Conservation (phyloP, 768 basidiomycete genomes). For the Leccinum arenicola region DNA sequence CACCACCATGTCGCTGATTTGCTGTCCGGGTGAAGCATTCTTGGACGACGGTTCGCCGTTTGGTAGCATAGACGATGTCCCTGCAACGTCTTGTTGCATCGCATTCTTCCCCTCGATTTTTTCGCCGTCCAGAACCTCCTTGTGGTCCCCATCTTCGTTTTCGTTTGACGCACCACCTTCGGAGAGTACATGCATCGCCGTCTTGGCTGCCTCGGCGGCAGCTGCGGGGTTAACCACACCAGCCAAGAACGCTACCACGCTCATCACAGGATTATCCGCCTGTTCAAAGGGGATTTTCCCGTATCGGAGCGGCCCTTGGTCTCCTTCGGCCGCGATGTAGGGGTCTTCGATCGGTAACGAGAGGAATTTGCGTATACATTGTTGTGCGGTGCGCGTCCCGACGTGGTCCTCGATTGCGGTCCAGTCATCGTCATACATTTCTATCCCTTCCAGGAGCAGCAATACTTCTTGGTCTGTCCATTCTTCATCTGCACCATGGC, state of each 20-base stretch:
- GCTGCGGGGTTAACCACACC: constrained; percentile 88
- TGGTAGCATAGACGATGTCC: constrained; percentile 2
- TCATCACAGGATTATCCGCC: constrained; percentile 97
- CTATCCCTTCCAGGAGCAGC: constrained; percentile 89
- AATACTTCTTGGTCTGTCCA: constrained; percentile 94
- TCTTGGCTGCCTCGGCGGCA: constrained; percentile 91
- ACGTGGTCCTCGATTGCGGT: constrained; percentile 90
- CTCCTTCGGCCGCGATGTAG: constrained; percentile 76
- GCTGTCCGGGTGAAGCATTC: constrained; percentile 14
- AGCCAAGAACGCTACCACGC: constrained; percentile 95
- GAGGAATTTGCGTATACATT: constrained; percentile 94
- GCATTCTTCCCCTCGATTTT: constrained; percentile 44
- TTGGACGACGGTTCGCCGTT: constrained; percentile 18
- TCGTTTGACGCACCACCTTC: constrained; percentile 50
- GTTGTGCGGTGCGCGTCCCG: constrained; percentile 85
- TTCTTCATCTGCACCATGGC: constrained; percentile 50
- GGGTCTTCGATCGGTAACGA: constrained; percentile 96
- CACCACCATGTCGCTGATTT: constrained; percentile 45
- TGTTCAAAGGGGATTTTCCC: constrained; percentile 88
- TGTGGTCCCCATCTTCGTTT: constrained; percentile 25
- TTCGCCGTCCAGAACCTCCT: constrained; percentile 32
- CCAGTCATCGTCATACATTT: constrained; percentile 99
- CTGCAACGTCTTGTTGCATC: constrained; percentile 33
- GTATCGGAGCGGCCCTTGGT: constrained; percentile 72
- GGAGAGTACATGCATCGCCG: constrained; percentile 78